Base-by-base conservation (phyloP, 2,329 filamentous ascomycete genomes). In the Juglanconis sp. region DNA sequence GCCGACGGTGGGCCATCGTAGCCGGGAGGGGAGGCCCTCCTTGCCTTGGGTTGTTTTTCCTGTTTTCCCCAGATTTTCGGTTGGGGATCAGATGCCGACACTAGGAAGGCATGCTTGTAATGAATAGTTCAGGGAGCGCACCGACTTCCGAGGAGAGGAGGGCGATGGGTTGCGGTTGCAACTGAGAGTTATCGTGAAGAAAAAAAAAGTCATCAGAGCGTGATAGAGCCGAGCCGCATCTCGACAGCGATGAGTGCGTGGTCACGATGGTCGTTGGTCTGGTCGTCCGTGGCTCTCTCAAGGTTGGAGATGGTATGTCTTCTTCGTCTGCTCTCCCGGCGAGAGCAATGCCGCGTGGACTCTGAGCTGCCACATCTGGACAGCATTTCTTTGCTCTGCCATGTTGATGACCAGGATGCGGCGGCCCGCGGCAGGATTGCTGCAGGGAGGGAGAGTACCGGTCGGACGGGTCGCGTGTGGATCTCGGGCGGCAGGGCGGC, bases 401-500 rank as follows among this genome's bases (percentile, higher is more conserved):
- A 31, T 32, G 11, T 24, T 15, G 13, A 3, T 36, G 34, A 24
- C 24, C 24, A 24, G 24, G 49, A n/a, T 36, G 17, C 30, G n/a
- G 11, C 9, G 48, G 31, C 48, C 17, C 13, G 48, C 13, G 30
- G 48, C 30, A 6, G 24, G 24, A 31, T 31, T 24, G 44, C 53
- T 42, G 53, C 53, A 55, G 35, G 15, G 40, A 55, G 35, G 15
- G 40, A 9, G 8, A 54, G 53, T 55, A 47, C 53, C 53, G 53
- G 53, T 47, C 44, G 34, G 44, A 24, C 42, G 53, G 53, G 13
- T 38, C 13, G 11, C 38, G 38, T 36, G 53, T 56, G 53, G 53
- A 46, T 13, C 53, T 56, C 53, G 42, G 52, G 46, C 53, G 53
- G 53, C 53, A 46, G 32, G 38, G 53, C 53, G 53, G 53, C 46